phyloP scores from a whole-genome alignment of 2,329 filamentous ascomycete species.

The Pseudocercospora cruenta region DNA sequence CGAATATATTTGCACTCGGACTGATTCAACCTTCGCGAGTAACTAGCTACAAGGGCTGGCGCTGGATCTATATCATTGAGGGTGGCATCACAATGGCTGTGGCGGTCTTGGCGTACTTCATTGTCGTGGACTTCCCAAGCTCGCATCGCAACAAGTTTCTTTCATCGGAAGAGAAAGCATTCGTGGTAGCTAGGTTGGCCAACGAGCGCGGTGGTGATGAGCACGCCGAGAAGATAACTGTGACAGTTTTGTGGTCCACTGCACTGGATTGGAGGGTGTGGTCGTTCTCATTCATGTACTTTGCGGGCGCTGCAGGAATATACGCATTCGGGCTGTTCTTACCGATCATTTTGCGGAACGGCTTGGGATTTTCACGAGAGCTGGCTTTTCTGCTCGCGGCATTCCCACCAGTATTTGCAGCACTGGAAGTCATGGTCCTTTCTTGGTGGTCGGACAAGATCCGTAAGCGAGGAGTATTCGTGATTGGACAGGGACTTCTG shows the following conservation, averaged over 20 bases:
- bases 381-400: slow-evolving; percentile 71
- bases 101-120: slow-evolving; percentile 58
- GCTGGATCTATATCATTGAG: slow-evolving; percentile 66
- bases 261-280: slow-evolving; percentile 16
- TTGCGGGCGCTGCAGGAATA: slow-evolving; percentile 58
- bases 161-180: slow-evolving; percentile 17
- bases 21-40: slow-evolving; percentile 12
- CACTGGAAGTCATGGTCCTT: slow-evolving; percentile 63
- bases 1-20: slow-evolving; percentile 21
- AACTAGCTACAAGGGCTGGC: slow-evolving; percentile 14
- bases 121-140: slow-evolving; percentile 69
- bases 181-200: slow-evolving; percentile 12
- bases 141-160: slow-evolving; percentile 20
- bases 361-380: slow-evolving; percentile 67
- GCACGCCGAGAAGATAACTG: slow-evolving; percentile 12
- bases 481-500: slow-evolving; percentile 73
- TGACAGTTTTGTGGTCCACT: slow-evolving; percentile 2
- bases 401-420: slow-evolving; percentile 68
- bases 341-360: slow-evolving; percentile 68
- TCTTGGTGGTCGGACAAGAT: slow-evolving; percentile 69
- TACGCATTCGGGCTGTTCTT: slow-evolving; percentile 80
- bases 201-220: slow-evolving; percentile 15
- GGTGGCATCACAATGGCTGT: slow-evolving; percentile 67
- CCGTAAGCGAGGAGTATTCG: slow-evolving; percentile 65
- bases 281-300: slow-evolving; percentile 18